Evolutionary conservation across 1,284 basidiomycete species (phyloP), one percentile per base, ranked within the genome.

Genomic region (Cutaneotrichosporon arboriforme): DNA sequence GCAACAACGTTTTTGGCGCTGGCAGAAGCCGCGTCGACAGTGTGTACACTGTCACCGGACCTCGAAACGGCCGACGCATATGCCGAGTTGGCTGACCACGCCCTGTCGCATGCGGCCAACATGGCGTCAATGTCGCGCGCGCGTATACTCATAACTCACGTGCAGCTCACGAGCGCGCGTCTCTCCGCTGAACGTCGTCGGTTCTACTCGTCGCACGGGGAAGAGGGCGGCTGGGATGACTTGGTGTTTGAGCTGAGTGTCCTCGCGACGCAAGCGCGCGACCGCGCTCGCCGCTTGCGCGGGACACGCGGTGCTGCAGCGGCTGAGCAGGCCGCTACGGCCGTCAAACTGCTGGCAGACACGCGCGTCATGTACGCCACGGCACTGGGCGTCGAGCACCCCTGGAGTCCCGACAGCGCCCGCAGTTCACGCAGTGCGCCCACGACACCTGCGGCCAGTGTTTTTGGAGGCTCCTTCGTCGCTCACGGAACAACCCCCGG

Each of bases 51-150:
- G 26, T 62, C 66, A 14, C 46, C 40, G n/a, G 69, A 69, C 39
- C 38, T 65, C 21, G 51, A 55, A n/a, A 58, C 59, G 2, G 70
- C 70, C 17, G 70, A 74, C 14, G 38, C 46, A 10, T 63, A 72
- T 42, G 55, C 69, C 51, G 70, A 70, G 51, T 56, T 74, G 4
- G 65, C 70, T 35, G 72, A 73, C 49, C 67, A 72, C 45, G 70
- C 72, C 13, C 61, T 74, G 4, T 69, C 72, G 2, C 52, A 73
- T 53, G 72, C 73, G 12, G 68, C 68, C 33, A 71, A 73, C 54
- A 72, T 73, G 72, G 69, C 71, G 1, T 67, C 67, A 1, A 55
- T 71, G 3, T 65, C 68, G 63, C 1, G 51, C 63, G 1, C 56
- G 62, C 23, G 61, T 4, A 69, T 64, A 23, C 66, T 72, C 39